Percentiles rank a stretch among this genome's conserved stretches.
Conservation (phyloP, 345 rosid genomes). For the Populus ilicifolia region DNA sequence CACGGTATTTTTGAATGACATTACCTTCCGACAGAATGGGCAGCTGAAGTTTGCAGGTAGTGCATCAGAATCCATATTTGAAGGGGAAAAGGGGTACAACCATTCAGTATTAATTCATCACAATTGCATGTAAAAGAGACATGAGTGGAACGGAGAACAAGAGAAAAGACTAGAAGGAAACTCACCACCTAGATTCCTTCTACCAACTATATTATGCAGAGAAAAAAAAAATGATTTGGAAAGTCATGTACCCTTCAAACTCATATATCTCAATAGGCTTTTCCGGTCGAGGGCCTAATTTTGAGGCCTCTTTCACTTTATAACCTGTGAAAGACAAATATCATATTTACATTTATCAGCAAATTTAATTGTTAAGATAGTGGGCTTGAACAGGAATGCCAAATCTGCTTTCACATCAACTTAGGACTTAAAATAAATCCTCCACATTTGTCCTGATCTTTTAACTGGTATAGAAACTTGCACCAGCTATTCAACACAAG, state of each 20-base stretch:
- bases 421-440: neutral
- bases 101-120: slow-evolving; percentile 18
- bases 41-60: slow-evolving; percentile 53
- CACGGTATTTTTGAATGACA: neutral
- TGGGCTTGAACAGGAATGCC: neutral
- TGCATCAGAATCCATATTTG: slow-evolving; percentile 24
- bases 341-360: neutral
- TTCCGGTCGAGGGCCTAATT: slow-evolving; percentile 84
- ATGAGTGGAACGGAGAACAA: neutral
- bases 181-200: neutral
- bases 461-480: neutral
- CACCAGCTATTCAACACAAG: slow-evolving; percentile 2
- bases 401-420: slow-evolving; percentile 1
- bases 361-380: neutral
- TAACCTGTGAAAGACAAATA: slow-evolving; percentile 40
- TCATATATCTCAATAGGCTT: slow-evolving; percentile 90
- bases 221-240: neutral
- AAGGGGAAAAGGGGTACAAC: slow-evolving; percentile 14
- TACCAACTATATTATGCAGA: neutral
- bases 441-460: neutral
- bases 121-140: neutral
- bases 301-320: slow-evolving; percentile 70
- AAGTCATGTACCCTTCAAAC: slow-evolving; percentile 65
- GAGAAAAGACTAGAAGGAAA: neutral
- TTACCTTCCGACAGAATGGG: slow-evolving; percentile 97